Evolutionary conservation across 768 basidiomycete genomes (phyloP).

Genomic region (Clitopilus passeckerianus): DNA sequence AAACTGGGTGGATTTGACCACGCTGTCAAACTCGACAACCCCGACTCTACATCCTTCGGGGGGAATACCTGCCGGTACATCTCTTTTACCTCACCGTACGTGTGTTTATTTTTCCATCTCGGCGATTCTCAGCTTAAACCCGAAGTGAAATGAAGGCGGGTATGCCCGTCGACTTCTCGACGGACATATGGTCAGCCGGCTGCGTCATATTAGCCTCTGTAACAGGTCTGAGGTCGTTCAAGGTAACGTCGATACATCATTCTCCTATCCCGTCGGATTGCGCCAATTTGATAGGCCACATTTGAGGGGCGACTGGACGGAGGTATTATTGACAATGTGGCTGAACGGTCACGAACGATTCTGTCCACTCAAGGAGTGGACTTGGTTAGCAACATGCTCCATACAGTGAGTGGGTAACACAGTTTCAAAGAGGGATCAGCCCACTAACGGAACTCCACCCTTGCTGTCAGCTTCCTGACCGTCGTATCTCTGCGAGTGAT

Average conservation of each 20-base stretch:
- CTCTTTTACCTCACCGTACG: slow-evolving; percentile 31
- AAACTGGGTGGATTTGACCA: slow-evolving; percentile 39
- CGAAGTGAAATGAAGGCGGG: slow-evolving; percentile 33
- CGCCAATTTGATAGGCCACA: no score
- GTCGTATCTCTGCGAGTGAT: neutral
- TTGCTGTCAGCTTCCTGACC: neutral
- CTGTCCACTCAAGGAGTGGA: no score
- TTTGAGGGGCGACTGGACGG: no score
- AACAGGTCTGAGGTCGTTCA: slow-evolving; percentile 25
- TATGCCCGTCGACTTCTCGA: slow-evolving; percentile 25
- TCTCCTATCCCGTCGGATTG: no score
- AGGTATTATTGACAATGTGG: no score
- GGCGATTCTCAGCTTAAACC: neutral
- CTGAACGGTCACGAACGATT: no score
- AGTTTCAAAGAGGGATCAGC: no score
- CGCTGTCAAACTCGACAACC: slow-evolving; percentile 21
- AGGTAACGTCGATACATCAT: slow-evolving; percentile 16
- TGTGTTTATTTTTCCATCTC: neutral
- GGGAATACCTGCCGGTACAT: neutral
- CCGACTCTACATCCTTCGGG: no score
- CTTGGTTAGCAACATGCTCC: no score
- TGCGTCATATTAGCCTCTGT: slow-evolving; percentile 33
- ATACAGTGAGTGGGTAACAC: no score
- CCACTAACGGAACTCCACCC: neutral
- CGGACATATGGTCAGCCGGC: slow-evolving; percentile 46